Base-by-base conservation (phyloP, 371 early-diverging fungal species). In the Rhizopus stolonifer region DNA sequence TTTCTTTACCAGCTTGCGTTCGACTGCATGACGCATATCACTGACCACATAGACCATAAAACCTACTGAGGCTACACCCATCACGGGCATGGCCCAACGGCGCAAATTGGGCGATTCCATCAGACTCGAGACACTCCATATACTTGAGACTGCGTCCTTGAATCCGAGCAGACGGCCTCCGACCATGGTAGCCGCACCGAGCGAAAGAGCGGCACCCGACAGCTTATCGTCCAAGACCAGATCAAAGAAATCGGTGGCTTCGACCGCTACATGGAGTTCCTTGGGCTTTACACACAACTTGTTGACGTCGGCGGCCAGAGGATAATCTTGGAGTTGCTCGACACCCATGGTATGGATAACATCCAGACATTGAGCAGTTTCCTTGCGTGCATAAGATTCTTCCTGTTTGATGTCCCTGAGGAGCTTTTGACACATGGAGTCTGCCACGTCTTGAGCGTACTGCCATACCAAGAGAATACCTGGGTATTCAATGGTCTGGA, bases 391-490 rank as follows among this genome's bases (percentile, higher is more conserved):
- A 47, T 80, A 75, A 23, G 78, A 60, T 63, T 92, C 93, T 49
- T 84, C 83, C 63, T 74, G 74, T 23, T 73, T 64, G 17, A 88
- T 81, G 31, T 84, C 83, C 45, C 83, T 74, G 44, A 83, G 71
- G 38, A 88, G 65, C 10, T 74, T 64, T 23, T 84, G 80, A 7
- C 83, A 78, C 81, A 89, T 85, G 46, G 84, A 72, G 49, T 84
- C 80, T 42, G 81, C 79, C 50, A 92, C 70, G 55, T 86, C 86
- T 42, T 86, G 82, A 15, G 94, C 92, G 64, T 93, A 96, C 54
- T 85, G 81, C 91, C 91, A 92, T 45, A 88, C 79, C 49, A 88
- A 81, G 19, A 91, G 60, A 46, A 93, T 60, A 21, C 96, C 94
- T n/a, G 84, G 81, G 70, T 89, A 96, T 51, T 87, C 84, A 17